Evolutionary conservation across 306 rosid species (phyloP), one percentile per base, ranked within the genome.

Genomic region (Rosa rugosa): DNA sequence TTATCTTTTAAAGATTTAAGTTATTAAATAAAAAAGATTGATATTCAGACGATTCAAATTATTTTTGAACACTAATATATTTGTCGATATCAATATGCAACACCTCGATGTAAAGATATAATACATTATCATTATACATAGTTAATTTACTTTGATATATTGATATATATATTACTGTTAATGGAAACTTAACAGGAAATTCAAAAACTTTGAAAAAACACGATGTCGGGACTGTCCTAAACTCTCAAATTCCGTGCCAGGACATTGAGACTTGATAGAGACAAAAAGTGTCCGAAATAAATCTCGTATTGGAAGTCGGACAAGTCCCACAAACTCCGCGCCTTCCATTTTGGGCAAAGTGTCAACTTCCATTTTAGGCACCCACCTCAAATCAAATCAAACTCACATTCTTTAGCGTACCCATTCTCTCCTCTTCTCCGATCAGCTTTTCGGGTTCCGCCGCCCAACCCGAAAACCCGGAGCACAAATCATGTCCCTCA

Each of bases 401-500:
- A 2, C 22, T 18, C 22, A 46, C 51, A 11, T 46, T 46, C 51
- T 6, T 40, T 51, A 47, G 53, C 53, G 12, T 13, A 1, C 5
- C 4, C 16, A 5, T 11, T n/a, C 38, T 41, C 73, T 51, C 59
- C 16, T 68, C 53, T 73, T 64, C 78, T 23, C 16, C 57, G 18
- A 59, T 38, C n/a, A 11, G 49, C 76, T 72, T 8, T 20, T 17
- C 16, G 63, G 75, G 76, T 18, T 31, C 9, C 45, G 8, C 8
- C 1, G 45, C 45, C 75, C 63, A 47, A 72, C 22, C 64, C 76
- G 54, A 22, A 17, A 42, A 22, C 11, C 31, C 31, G 31, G 64
- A 79, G 49, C 63, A 74, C 82, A 72, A 25, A 80, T 5, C 78
- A 90, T 90, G 88, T 67, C 88, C 49, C 34, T 81, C 14, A 73